Conservation (phyloP, 2,329 filamentous ascomycete genomes). For the Fusarium veterinarium region DNA sequence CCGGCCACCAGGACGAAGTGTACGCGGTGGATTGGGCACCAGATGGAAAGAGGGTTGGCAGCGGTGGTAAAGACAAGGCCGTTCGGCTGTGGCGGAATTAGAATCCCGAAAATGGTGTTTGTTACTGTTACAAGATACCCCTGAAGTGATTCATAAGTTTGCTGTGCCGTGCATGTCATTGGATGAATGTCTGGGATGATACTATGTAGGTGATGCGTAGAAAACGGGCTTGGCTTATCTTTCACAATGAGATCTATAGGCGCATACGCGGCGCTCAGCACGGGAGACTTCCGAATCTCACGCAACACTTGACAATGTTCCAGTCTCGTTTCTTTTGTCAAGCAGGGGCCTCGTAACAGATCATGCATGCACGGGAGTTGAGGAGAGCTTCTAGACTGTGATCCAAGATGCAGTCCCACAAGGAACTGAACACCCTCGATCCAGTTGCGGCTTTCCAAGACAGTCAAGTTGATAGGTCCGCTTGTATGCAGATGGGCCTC, state of each 20-base stretch:
- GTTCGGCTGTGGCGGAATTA: conserved; percentile 75
- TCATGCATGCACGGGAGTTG: conserved; percentile 39
- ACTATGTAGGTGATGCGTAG: not conserved
- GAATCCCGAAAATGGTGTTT: conserved; percentile 28
- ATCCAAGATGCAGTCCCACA: conserved; percentile 18
- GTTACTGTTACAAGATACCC: conserved; percentile 40
- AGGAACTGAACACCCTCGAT: conserved; percentile 24
- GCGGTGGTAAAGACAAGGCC: conserved; percentile 92
- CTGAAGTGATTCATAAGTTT: conserved; percentile 26
- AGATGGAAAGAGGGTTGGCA: conserved; percentile 88
- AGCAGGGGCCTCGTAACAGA: conserved; percentile 15
- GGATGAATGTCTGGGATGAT: not conserved
- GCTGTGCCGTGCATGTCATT: conserved; percentile 28
- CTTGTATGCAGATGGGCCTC: conserved; percentile 30
- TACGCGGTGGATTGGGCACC: conserved; percentile 96
- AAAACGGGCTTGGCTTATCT: conserved; percentile 33
- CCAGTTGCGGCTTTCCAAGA: not conserved
- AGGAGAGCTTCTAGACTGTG: conserved; percentile 16
- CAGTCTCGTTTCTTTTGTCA: not conserved
- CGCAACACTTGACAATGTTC: not conserved
- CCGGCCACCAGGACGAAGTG: conserved; percentile 92
- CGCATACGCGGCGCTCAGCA: conserved; percentile 29
- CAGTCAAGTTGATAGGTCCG: conserved; percentile 37
- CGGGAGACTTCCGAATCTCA: conserved; percentile 25
- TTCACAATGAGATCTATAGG: not conserved